phyloP scores from a whole-genome alignment of 2,329 filamentous ascomycete species.

The Didymella exigua region DNA sequence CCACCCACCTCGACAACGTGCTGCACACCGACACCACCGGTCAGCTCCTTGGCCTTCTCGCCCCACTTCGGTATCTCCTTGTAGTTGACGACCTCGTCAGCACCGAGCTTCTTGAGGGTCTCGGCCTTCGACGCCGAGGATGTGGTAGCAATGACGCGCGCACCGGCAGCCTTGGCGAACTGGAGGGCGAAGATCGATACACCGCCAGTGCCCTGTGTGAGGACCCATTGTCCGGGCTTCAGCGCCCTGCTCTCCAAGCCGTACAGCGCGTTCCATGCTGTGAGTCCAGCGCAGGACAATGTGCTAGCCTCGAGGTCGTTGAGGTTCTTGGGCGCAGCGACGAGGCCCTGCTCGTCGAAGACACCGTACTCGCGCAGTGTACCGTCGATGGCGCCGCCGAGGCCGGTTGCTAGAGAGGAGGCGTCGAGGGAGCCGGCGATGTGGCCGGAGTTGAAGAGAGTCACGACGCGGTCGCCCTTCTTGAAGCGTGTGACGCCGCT shows the following conservation, averaged over 20 bases:
- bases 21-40: conserved; percentile 62
- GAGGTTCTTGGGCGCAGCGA: conserved; percentile 65
- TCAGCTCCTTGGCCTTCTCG: conserved; percentile 57
- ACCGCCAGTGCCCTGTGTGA: conserved; percentile 74
- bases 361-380: conserved; percentile 69
- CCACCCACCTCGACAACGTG: conserved; percentile 71
- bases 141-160: conserved; percentile 64
- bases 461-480: conserved; percentile 64
- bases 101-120: conserved; percentile 58
- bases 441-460: conserved; percentile 67
- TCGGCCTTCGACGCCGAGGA: conserved; percentile 58
- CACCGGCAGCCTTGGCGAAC: conserved; percentile 60
- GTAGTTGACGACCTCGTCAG: conserved; percentile 65
- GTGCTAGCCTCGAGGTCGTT: conserved; percentile 55
- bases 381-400: conserved; percentile 73
- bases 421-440: conserved; percentile 56
- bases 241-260: conserved; percentile 51
- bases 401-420: conserved; percentile 56
- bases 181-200: conserved; percentile 70
- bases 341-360: conserved; percentile 71
- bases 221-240: conserved; percentile 55
- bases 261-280: conserved; percentile 61
- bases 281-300: conserved; percentile 52
- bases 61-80: conserved; percentile 60
- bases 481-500: conserved; percentile 62